phyloP scores from a whole-genome alignment of 2,329 filamentous ascomycete genomes.

The Pyricularia pennisetigena region DNA sequence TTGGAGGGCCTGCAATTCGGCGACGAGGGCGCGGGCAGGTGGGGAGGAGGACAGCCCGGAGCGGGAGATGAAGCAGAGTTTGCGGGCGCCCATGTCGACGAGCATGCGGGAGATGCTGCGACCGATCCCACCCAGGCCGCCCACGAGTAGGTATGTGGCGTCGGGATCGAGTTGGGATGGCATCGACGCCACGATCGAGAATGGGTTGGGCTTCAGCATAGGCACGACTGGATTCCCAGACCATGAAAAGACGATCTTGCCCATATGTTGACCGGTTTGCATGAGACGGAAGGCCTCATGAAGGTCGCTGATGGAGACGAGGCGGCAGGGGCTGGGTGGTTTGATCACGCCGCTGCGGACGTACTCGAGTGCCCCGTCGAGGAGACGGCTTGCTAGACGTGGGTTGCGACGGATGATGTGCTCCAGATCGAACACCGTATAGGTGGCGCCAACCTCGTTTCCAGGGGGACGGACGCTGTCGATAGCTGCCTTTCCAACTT shows the following conservation, averaged over 20 bases:
- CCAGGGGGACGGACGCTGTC: conserved; percentile 23
- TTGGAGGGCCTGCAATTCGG: conserved; percentile 18
- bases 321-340: conserved; percentile 5
- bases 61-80: conserved; percentile 11
- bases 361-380: conserved; percentile 5
- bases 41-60: conserved; percentile 17
- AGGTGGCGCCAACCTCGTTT: conserved; percentile 16
- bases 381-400: conserved; percentile 7
- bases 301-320: conserved; percentile 6
- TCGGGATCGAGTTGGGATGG: conserved; percentile 7
- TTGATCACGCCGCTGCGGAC: conserved; percentile 6
- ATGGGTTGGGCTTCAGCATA: too few relatives aligned
- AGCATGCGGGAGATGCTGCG: conserved; percentile 13
- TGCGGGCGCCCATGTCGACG: conserved; percentile 12
- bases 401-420: conserved; percentile 6
- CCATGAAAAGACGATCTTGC: conserved; percentile 7
- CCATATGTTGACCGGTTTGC: conserved; percentile 9
- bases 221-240: not conserved
- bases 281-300: conserved; percentile 9
- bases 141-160: conserved; percentile 14
- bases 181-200: not conserved
- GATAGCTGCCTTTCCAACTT: conserved; percentile 22
- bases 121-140: conserved; percentile 15
- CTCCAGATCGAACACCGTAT: conserved; percentile 7
- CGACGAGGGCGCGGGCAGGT: conserved; percentile 20